Percentiles rank a stretch among this genome's conserved stretches.
Evolutionary conservation across 2,329 filamentous ascomycete species (phyloP).

Genomic region (Cladosporium sp.): DNA sequence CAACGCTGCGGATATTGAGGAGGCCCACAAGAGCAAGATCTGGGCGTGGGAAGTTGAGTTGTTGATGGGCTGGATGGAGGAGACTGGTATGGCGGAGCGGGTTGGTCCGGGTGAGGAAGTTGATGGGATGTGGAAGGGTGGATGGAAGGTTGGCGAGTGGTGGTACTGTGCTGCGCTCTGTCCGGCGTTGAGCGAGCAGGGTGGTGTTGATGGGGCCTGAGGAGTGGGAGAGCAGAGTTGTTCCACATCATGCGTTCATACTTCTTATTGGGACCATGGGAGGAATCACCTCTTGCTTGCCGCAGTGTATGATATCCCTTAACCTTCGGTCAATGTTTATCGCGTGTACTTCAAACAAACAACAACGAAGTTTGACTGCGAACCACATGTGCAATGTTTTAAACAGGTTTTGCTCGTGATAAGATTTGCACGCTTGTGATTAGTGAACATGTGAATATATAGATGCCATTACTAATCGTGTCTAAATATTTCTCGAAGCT

Average conservation of each 20-base stretch:
- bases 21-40: slow-evolving; percentile 58
- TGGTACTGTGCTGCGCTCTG: slow-evolving; percentile 57
- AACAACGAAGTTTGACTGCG: neutral
- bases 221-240: neutral
- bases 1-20: slow-evolving; percentile 54
- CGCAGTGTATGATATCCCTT: neutral
- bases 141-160: slow-evolving; percentile 59
- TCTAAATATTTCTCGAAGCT: neutral
- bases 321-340: neutral
- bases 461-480: neutral
- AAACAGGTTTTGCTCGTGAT: neutral
- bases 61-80: slow-evolving; percentile 60
- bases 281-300: neutral
- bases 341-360: neutral
- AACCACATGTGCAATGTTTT: neutral
- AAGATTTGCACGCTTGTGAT: neutral
- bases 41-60: slow-evolving; percentile 64
- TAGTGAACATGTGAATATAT: neutral
- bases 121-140: slow-evolving; percentile 32
- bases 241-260: neutral
- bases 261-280: neutral
- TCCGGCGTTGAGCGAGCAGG: slow-evolving; percentile 1
- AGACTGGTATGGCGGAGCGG: slow-evolving; percentile 53
- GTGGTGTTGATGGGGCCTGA: neutral
- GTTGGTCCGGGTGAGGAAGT: slow-evolving; percentile 42